These are phyloP conservation scores for Raphanus raphanistrum DNA, from an alignment of 345 rosid species.

Conservation along the genomic window DNA sequence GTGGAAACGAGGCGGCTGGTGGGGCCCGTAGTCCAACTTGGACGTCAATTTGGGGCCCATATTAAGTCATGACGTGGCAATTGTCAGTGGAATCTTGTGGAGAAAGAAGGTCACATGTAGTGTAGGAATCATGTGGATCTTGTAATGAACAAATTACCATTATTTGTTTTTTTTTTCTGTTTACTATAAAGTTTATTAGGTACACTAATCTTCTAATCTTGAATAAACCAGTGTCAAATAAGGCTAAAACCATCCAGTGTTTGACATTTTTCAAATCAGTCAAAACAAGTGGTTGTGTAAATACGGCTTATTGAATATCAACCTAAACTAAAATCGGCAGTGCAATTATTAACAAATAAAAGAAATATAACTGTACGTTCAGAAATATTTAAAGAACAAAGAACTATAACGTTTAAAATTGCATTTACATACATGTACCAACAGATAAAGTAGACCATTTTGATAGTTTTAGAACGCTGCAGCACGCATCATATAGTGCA, in stretches of 20 bases:
- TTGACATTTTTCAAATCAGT: too few species aligned
- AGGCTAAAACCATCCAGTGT: background rate
- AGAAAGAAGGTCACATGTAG: constrained; percentile 39
- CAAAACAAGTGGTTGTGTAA: background rate
- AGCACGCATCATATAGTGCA: too few species aligned
- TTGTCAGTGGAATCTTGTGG: constrained; percentile 39
- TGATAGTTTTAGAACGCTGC: too few species aligned
- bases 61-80: constrained; percentile 24
- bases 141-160: background rate
- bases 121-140: constrained; percentile 10
- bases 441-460: background rate
- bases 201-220: constrained; percentile 2
- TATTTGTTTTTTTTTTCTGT: background rate
- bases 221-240: background rate
- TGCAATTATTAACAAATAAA: background rate
- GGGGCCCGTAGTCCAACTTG: constrained; percentile 38
- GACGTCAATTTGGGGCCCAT: constrained; percentile 23
- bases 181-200: background rate
- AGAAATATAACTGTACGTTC: background rate
- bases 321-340: background rate
- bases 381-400: background rate
- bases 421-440: background rate
- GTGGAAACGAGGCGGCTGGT: constrained; percentile 20
- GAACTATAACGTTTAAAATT: background rate
- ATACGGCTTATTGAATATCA: background rate